phyloP scores from a whole-genome alignment of 371 early-diverging fungal species.

The Mortierella sp. region DNA sequence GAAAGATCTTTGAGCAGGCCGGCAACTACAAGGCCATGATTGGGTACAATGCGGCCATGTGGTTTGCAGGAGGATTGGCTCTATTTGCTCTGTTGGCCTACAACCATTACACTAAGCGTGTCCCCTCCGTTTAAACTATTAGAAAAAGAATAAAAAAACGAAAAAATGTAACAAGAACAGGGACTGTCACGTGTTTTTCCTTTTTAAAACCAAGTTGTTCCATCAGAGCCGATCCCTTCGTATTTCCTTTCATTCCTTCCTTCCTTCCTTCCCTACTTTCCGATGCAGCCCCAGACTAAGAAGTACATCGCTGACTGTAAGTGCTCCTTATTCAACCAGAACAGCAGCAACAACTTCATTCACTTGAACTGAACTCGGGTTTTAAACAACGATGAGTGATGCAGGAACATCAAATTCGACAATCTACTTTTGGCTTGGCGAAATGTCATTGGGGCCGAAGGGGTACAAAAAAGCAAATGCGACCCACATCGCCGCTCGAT shows the following conservation, averaged over 20 bases:
- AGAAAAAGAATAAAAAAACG: not conserved
- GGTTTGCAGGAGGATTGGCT: conserved; percentile 15
- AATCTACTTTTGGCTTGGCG: not conserved
- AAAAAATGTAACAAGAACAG: not conserved
- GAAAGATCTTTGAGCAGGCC: conserved; percentile 61
- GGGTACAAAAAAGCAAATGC: not conserved
- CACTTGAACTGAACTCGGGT: not conserved
- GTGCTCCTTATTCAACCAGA: not conserved
- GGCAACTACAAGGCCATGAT: conserved; percentile 57
- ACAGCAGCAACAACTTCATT: too few species aligned
- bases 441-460: not conserved
- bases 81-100: conserved; percentile 39
- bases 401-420: not conserved
- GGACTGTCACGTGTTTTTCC: not conserved
- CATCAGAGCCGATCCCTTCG: conserved; percentile 51
- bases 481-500: not conserved
- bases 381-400: not conserved
- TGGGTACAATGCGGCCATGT: conserved; percentile 49
- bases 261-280: not conserved
- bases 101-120: conserved; percentile 35
- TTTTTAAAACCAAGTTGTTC: not conserved
- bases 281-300: conserved; percentile 72
- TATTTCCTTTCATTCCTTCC: not conserved
- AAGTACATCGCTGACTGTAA: conserved; percentile 78
- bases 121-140: conserved; percentile 6